Percentiles rank a stretch among this genome's conserved stretches.
phyloP scores from a whole-genome alignment of 1,139 yeast species.

The Yamadazyma triangularis region DNA sequence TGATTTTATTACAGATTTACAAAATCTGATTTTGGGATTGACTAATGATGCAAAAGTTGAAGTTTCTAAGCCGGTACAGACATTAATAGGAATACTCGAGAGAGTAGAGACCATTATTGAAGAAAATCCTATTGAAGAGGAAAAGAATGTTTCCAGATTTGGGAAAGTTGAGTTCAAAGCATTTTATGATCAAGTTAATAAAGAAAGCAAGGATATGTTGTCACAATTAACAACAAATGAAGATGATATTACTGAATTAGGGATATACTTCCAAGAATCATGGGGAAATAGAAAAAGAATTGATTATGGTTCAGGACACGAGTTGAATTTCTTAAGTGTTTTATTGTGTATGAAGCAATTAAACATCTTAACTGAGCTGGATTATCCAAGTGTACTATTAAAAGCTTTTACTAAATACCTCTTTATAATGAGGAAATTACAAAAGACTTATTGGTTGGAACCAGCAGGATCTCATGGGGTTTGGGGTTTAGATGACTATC shows the following conservation, averaged over 20 bases:
- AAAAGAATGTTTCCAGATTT: constrained; percentile 70
- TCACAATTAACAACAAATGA: constrained; percentile 4
- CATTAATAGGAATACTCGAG: constrained; percentile 39
- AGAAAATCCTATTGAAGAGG: constrained; percentile 63
- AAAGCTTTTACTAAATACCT: constrained; percentile 62
- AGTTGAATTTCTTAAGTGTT: constrained; percentile 76
- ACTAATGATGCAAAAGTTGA: constrained; percentile 42
- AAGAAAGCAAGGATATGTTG: constrained; percentile 22
- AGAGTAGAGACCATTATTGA: constrained; percentile 43
- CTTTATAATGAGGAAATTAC: constrained; percentile 44
- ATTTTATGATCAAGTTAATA: constrained; percentile 66
- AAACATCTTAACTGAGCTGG: constrained; percentile 23
- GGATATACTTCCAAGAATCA: constrained; percentile 57
- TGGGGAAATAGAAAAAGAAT: constrained; percentile 87
- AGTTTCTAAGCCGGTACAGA: constrained; percentile 24
- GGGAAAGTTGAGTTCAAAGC: constrained; percentile 88
- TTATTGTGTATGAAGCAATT: constrained; percentile 52
- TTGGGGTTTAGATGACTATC: constrained; percentile 98
- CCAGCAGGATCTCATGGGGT: constrained; percentile 97
- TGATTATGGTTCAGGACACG: constrained; percentile 98
- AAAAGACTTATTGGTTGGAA: constrained; percentile 68
- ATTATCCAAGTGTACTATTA: constrained; percentile 54
- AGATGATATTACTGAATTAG: constrained; percentile 29
- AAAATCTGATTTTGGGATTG: constrained; percentile 65
- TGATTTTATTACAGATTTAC: constrained; percentile 54